Evolutionary conservation across 106 monocot species (phyloP), one percentile per base, ranked within the genome.

Genomic region (Platanthera zijinensis): DNA sequence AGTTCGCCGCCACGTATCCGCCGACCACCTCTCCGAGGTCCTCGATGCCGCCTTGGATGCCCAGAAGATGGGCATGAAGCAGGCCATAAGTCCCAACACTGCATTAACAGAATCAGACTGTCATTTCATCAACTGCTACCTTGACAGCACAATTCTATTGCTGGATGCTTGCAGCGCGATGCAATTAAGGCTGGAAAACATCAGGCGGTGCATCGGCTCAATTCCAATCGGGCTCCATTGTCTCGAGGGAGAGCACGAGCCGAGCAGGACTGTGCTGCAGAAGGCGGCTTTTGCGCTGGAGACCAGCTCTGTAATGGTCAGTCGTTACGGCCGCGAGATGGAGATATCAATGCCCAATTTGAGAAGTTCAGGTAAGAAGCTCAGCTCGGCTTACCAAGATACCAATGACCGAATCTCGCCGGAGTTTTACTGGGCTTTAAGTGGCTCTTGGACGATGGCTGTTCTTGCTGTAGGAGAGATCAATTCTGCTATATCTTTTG

Each of bases 161-260:
- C 70, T 70, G 0, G 70, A 70, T 8, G 70, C 70, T 1, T 70
- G 70, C 70, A 17, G 17, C 14, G n/a, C 2, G 47, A 18, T 70
- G 46, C 48, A 70, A 7, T 17, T 7, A 4, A 70, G 70, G 70
- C 48, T 70, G 5, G 70, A 46, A 48, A 70, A 15, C 70, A 46
- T 70, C 6, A 5, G 70, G 70, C 19, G 48, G 17, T 70, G 17
- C 47, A 45, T 70, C 11, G 1, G 12, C 8, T 70, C 70, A 17
- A 48, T 70, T 70, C 70, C 10, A 4, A 70, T 70, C 6, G 70
- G 15, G 3, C 48, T 70, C 5, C 70, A 70, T 48, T 70, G 48
- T 47, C 47, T 70, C 5, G 70, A 70, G 10, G 70, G 70, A 5
- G 70, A 70, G 7, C 47, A 70, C 15, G 70, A 70, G n/a, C 70